Evolutionary conservation across 345 rosid genomes (phyloP).

Genomic region (Clarkia xantiana): DNA sequence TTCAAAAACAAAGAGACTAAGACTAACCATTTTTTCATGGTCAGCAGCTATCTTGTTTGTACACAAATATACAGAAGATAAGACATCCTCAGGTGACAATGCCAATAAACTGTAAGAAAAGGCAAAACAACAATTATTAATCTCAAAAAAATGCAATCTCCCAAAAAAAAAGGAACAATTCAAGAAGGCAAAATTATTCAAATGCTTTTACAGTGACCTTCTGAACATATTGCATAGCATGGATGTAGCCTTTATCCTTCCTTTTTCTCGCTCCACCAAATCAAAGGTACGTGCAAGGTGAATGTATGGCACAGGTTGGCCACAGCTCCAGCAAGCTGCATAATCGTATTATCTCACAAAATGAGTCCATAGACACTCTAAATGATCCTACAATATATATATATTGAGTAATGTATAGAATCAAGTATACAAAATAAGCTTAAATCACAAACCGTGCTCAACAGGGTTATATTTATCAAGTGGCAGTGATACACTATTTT

Average conservation of each 20-base stretch:
- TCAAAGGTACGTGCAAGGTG: constrained; percentile 82
- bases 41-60: constrained; percentile 78
- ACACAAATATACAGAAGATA: constrained; percentile 77
- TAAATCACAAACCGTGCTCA: constrained; percentile 51
- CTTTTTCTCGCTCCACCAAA: constrained; percentile 65
- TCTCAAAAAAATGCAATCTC: no score
- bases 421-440: constrained; percentile 5
- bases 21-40: constrained; percentile 64
- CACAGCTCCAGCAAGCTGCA: constrained; percentile 76
- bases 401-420: constrained; percentile 3
- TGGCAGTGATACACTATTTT: constrained; percentile 35
- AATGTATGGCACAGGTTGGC: constrained; percentile 69
- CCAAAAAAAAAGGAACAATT: no score
- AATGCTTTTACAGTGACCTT: constrained; percentile 31
- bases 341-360: constrained; percentile 9
- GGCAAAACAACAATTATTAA: no score
- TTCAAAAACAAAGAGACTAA: constrained; percentile 10
- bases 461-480: constrained; percentile 50
- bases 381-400: neutral
- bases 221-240: constrained; percentile 94
- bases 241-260: constrained; percentile 73
- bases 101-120: constrained; percentile 46
- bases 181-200: constrained; percentile 1
- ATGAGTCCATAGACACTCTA: neutral
- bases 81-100: constrained; percentile 75